These are phyloP conservation scores for Trichoderma asperellum DNA, from an alignment of 2,329 filamentous ascomycete species.

Conservation along the genomic window DNA sequence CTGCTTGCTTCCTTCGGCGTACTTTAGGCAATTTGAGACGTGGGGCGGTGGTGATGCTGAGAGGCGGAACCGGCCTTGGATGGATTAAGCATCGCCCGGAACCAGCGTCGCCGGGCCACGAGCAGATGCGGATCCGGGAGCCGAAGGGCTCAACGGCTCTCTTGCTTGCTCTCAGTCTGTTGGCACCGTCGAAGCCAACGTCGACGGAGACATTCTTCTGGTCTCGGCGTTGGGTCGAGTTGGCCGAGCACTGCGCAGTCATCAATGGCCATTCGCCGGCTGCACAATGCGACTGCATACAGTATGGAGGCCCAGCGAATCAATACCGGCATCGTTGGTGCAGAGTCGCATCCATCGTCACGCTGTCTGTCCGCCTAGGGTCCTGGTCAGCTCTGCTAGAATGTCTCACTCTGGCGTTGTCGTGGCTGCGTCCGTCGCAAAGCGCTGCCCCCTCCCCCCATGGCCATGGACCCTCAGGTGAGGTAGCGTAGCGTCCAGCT, in stretches of 20 bases:
- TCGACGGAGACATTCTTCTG: slow-evolving; percentile 14
- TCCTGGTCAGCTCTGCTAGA: slow-evolving; percentile 26
- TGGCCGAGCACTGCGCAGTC: slow-evolving; percentile 1
- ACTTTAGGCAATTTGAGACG: slow-evolving; percentile 3
- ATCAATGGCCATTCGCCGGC: slow-evolving; percentile 10
- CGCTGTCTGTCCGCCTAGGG: slow-evolving; percentile 7
- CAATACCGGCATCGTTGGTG: not conserved
- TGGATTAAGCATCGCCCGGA: slow-evolving; percentile 10
- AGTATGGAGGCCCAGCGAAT: slow-evolving; percentile 6
- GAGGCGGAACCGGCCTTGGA: slow-evolving; percentile 19
- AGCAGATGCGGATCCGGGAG: slow-evolving; percentile 23
- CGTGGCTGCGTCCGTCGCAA: slow-evolving; percentile 35
- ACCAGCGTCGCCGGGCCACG: slow-evolving; percentile 22
- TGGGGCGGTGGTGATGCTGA: slow-evolving; percentile 12
- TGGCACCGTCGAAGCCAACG: not conserved
- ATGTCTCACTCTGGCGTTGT: slow-evolving; percentile 32
- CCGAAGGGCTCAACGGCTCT: not conserved
- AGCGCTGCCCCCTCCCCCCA: slow-evolving; percentile 23
- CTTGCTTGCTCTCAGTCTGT: not conserved
- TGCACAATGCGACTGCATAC: slow-evolving; percentile 1
- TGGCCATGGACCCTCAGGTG: slow-evolving; percentile 2
- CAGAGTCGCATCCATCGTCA: slow-evolving; percentile 20
- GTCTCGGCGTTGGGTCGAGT: slow-evolving; percentile 17
- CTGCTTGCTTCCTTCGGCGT: slow-evolving; percentile 7
- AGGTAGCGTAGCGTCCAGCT: slow-evolving; percentile 22